phyloP scores from a whole-genome alignment of 2,329 filamentous ascomycete species.

The Penicillium sp. region DNA sequence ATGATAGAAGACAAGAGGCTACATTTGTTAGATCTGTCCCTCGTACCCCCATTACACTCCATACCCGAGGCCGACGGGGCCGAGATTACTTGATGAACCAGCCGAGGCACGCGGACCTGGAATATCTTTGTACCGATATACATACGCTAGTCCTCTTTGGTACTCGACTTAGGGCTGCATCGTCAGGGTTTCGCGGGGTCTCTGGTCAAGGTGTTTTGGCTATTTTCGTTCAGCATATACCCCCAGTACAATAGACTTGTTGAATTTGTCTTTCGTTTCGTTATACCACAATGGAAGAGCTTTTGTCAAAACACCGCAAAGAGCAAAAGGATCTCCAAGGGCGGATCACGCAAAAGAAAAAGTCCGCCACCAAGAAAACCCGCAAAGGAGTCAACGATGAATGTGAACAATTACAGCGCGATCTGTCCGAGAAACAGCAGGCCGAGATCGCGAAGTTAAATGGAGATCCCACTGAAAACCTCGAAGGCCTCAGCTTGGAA shows the following conservation, averaged over 20 bases:
- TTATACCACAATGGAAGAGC: slow-evolving; percentile 54
- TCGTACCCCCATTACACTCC: slow-evolving; percentile 7
- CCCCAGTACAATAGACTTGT: neutral
- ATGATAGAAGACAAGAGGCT: neutral
- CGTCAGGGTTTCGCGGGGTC: slow-evolving; percentile 27
- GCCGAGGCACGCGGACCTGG: slow-evolving; percentile 23
- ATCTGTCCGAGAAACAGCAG: slow-evolving; percentile 48
- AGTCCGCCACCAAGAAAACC: slow-evolving; percentile 78
- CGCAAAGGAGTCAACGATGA: slow-evolving; percentile 61
- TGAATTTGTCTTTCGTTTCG: neutral
- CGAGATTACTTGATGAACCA: slow-evolving; percentile 12
- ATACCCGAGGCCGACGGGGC: slow-evolving; percentile 24
- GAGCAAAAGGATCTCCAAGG: slow-evolving; percentile 80
- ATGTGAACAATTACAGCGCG: slow-evolving; percentile 50
- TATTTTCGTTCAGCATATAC: slow-evolving; percentile 7
- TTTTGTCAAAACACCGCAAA: slow-evolving; percentile 72
- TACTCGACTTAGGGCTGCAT: slow-evolving; percentile 21
- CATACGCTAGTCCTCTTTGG: slow-evolving; percentile 16
- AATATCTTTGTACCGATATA: slow-evolving; percentile 9
- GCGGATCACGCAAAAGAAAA: slow-evolving; percentile 88
- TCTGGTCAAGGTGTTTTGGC: slow-evolving; percentile 4
- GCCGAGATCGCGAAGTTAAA: slow-evolving; percentile 43
- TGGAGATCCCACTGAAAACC: slow-evolving; percentile 25
- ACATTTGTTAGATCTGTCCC: slow-evolving; percentile 6
- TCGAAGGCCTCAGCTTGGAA: slow-evolving; percentile 30